A percentile compares a stretch with the other conserved stretches of the same genome.
Evolutionary conservation across 352 stramenopile species (phyloP).

Genomic region (Pythium chondricola): DNA sequence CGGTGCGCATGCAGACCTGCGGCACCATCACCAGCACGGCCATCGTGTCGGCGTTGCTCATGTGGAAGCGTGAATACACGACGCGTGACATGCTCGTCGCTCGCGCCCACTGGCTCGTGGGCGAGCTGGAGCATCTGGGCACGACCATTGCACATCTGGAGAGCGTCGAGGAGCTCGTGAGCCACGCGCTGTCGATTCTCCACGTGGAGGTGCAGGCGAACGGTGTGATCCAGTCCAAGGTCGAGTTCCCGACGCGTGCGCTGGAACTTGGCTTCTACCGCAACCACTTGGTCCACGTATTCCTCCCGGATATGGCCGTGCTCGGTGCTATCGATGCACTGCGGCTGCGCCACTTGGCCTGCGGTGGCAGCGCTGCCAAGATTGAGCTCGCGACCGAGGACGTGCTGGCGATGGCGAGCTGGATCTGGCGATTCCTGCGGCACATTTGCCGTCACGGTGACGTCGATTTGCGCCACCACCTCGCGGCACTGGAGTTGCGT

Average conservation of each 20-base stretch:
- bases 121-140: constrained; percentile 34
- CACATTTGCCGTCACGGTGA: constrained; percentile 62
- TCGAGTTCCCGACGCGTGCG: constrained; percentile 54
- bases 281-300: constrained; percentile 80
- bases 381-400: constrained; percentile 19
- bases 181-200: constrained; percentile 56
- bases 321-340: constrained; percentile 48
- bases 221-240: constrained; percentile 39
- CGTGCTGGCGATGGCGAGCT: constrained; percentile 33
- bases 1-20: constrained; percentile 64
- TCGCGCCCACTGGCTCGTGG: constrained; percentile 49
- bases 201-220: constrained; percentile 35
- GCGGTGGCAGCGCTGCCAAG: background rate
- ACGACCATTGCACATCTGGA: constrained; percentile 61
- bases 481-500: constrained; percentile 22
- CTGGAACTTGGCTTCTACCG: constrained; percentile 81
- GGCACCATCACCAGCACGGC: constrained; percentile 73
- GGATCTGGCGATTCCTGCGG: constrained; percentile 55
- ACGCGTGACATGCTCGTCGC: constrained; percentile 53
- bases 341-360: constrained; percentile 4
- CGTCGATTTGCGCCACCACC: constrained; percentile 32
- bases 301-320: constrained; percentile 70
- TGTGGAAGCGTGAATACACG: constrained; percentile 66
- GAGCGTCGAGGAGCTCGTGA: constrained; percentile 33
- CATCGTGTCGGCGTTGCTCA: constrained; percentile 62